These are phyloP conservation scores for Hemileccinum impolitum DNA, from an alignment of 768 basidiomycete genomes.

Conservation along the genomic window DNA sequence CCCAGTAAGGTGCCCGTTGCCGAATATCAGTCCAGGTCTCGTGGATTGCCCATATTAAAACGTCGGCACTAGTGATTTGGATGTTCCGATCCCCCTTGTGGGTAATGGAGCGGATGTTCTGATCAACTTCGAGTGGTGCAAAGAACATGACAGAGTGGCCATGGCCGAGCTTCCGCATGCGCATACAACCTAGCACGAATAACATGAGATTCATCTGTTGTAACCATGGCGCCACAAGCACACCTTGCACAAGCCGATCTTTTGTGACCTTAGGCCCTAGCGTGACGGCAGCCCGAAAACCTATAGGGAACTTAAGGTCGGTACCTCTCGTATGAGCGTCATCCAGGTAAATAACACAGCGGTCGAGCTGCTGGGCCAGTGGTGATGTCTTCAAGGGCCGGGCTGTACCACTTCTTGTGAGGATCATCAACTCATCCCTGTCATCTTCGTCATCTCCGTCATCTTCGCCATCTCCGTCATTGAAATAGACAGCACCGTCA, in stretches of 20 bases:
- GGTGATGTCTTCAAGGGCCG: conserved; percentile 1
- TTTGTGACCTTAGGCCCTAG: conserved; percentile 50
- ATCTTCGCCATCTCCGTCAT: conserved; percentile 18
- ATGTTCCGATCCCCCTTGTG: conserved; percentile 3
- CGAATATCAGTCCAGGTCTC: conserved; percentile 41
- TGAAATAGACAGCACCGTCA: conserved; percentile 42
- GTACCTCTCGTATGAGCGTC: conserved; percentile 50
- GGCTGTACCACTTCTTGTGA: not conserved
- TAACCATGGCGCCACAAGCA: not conserved
- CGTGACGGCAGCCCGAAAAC: conserved; percentile 20
- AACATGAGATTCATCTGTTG: not conserved
- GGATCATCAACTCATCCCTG: conserved; percentile 2
- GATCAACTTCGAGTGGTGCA: not conserved
- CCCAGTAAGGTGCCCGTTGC: conserved; percentile 38
- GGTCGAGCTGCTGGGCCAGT: conserved; percentile 31
- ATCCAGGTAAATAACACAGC: conserved; percentile 49
- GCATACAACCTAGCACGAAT: not conserved
- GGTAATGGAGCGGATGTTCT: not conserved
- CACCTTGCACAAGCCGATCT: conserved; percentile 47
- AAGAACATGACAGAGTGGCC: not conserved
- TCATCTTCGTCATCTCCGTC: no score
- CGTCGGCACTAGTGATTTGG: conserved; percentile 19
- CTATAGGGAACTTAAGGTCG: conserved; percentile 45
- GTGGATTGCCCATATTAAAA: conserved; percentile 42
- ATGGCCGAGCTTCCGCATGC: not conserved